These are phyloP conservation scores for Monilinia polystroma DNA, from an alignment of 2,329 filamentous ascomycete genomes.

Conservation along the genomic window DNA sequence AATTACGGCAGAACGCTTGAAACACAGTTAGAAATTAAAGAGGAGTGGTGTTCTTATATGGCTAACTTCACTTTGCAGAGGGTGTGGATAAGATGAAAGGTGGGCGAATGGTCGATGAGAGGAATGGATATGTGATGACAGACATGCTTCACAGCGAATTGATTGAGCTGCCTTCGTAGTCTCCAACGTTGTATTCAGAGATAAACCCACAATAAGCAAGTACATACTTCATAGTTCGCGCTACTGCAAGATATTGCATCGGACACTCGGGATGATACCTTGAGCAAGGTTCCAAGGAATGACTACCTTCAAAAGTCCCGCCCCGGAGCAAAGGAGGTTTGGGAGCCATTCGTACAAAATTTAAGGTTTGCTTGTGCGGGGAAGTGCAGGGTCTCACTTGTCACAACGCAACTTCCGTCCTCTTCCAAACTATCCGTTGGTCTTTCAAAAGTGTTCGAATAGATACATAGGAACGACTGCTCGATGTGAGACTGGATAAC, in stretches of 20 bases:
- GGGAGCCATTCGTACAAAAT: not conserved
- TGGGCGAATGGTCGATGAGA: not conserved
- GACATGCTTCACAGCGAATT: not conserved
- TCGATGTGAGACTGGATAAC: not conserved
- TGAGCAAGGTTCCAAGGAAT: not conserved
- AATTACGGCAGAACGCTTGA: not conserved
- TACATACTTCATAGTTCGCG: not conserved
- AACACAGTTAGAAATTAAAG: not conserved
- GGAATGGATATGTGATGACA: not conserved
- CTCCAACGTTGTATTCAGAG: not conserved
- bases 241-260: constrained; percentile 1
- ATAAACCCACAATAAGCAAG: not conserved
- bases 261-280: not conserved
- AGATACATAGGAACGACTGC: too few species aligned
- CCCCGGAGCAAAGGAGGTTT: not conserved
- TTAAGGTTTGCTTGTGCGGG: constrained; percentile 4
- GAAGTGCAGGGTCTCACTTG: not conserved
- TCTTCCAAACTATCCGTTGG: not conserved
- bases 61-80: too few species aligned
- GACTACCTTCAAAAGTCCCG: not conserved
- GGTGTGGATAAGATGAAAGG: too few species aligned
- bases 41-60: too few species aligned
- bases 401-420: too few species aligned
- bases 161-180: not conserved
- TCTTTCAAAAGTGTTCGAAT: not conserved